Evolutionary conservation across 225 moss, liverwort and hornwort genomes (phyloP), one percentile per base, ranked within the genome.

Genomic region (Sphagnum contortum): DNA sequence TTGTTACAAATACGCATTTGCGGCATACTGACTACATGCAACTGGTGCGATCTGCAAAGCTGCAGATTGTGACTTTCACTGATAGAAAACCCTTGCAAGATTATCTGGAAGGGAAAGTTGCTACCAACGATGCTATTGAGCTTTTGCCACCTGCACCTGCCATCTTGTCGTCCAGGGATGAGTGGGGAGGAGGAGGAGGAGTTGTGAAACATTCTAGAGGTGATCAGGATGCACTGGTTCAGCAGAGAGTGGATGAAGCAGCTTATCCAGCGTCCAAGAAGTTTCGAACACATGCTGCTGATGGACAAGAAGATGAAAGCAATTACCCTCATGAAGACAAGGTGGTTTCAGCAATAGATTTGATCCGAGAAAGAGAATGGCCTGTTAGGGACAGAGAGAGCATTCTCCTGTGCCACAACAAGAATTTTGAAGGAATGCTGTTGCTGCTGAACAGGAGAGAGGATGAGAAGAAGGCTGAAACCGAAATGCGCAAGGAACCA

Each of bases 31-130:
- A 88, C 72, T 98, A 98, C 48, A 91, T 98, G 93, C 87, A 93
- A 69, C 89, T 85, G 61, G 98, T 91, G 4, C 91, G 98, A 12
- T 55, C 62, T 6, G 79, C 81, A 65, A 98, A 98, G 67, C 82
- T 98, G 57, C 93, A 93, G 69, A 89, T 84, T 65, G 98, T 93
- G 4, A 98, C 93, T 0, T 88, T 81, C 74, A 93, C 93, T 2
- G 98, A 98, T 51, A 82, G 98, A 63, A 93, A 98, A 61, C 98
- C 98, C 45, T 75, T 98, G 65, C 87, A 91, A 68, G 98, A 98
- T 70, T 98, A 91, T 45, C 75, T 98, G 57, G 98, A 93, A 73
- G 98, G 93, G 2, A 88, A 89, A 62, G 89, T 98, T 45, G 87
- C 87, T 5, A 93, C 93, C 0, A 98, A 80, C 14, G 98, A 98